A percentile compares a stretch with the other conserved stretches of the same genome.
These are phyloP conservation scores for Neurospora sp. DNA, from an alignment of 2,329 filamentous ascomycete species.

Conservation along the genomic window DNA sequence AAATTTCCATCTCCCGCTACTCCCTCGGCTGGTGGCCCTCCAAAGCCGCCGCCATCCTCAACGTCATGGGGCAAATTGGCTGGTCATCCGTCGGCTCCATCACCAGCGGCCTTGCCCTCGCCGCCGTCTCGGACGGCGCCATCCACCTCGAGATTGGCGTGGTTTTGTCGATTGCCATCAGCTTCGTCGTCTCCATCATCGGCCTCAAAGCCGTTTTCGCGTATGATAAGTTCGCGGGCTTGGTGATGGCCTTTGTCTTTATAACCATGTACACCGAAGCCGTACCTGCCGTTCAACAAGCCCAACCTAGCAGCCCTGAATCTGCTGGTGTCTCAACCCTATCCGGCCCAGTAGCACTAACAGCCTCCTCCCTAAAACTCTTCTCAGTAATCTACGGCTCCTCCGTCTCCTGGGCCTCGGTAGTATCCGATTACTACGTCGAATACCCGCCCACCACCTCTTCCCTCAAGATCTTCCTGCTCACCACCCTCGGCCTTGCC, in stretches of 20 bases:
- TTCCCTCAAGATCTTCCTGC: constrained; percentile 34
- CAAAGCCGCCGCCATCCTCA: constrained; percentile 20
- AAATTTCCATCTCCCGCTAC: constrained; percentile 35
- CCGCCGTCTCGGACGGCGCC: constrained; percentile 47
- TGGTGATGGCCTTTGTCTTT: constrained; percentile 49
- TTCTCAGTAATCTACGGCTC: constrained; percentile 37
- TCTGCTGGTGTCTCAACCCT: constrained; percentile 24
- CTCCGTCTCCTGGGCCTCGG: constrained; percentile 49
- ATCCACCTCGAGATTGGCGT: constrained; percentile 57
- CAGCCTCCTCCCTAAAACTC: constrained; percentile 29
- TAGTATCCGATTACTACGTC: constrained; percentile 58
- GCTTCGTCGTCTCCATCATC: constrained; percentile 50
- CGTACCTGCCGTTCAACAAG: constrained; percentile 34
- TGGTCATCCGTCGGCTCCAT: constrained; percentile 49
- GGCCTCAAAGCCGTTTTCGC: constrained; percentile 55
- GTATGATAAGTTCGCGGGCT: constrained; percentile 57
- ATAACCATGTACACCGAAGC: constrained; percentile 40
- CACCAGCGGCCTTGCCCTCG: constrained; percentile 58
- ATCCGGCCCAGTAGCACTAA: constrained; percentile 31
- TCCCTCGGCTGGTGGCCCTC: constrained; percentile 25
- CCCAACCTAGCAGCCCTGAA: constrained; percentile 18
- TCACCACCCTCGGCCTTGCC: constrained; percentile 46
- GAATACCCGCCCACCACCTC: constrained; percentile 28
- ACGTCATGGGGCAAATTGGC: constrained; percentile 22
- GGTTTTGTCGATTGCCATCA: constrained; percentile 38